Conservation (phyloP, 495 filamentous ascomycete genomes). For the Aspergillus taichungensis region DNA sequence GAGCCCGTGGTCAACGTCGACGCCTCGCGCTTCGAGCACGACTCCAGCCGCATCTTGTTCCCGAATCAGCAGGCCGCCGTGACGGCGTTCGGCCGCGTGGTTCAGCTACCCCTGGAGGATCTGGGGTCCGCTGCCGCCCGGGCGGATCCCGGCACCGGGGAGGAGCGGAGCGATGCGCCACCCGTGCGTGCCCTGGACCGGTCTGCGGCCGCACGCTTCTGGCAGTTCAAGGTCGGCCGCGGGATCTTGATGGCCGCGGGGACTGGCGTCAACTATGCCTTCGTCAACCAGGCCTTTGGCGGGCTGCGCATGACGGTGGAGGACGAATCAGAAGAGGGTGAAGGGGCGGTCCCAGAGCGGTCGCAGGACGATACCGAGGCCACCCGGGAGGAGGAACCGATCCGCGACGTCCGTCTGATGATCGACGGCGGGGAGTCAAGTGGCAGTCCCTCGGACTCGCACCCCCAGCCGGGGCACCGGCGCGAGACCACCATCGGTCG, state of each 20-base stretch:
- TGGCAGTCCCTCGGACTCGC: too few species aligned
- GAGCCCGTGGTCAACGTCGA: slow-evolving; percentile 48
- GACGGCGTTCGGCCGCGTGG: slow-evolving; percentile 43
- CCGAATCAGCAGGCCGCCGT: slow-evolving; percentile 48
- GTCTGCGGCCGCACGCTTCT: slow-evolving; percentile 42
- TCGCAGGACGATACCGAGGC: slow-evolving; percentile 38
- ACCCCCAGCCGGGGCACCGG: too few species aligned
- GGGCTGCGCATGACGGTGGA: slow-evolving; percentile 37
- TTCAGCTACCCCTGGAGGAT: slow-evolving; percentile 45
- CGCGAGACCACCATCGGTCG: too few species aligned
- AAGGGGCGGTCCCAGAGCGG: slow-evolving; percentile 26
- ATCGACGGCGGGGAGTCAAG: not conserved
- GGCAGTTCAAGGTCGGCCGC: slow-evolving; percentile 53
- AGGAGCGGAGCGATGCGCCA: slow-evolving; percentile 7
- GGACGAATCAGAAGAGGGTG: slow-evolving; percentile 28
- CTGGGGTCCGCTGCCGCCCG: slow-evolving; percentile 26
- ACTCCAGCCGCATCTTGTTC: slow-evolving; percentile 44
- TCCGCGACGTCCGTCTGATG: slow-evolving; percentile 24
- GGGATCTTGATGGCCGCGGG: slow-evolving; percentile 55
- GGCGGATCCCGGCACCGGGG: slow-evolving; percentile 11
- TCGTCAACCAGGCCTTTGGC: slow-evolving; percentile 56
- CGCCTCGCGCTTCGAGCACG: slow-evolving; percentile 48
- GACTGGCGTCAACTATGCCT: slow-evolving; percentile 46
- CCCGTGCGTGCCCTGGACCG: slow-evolving; percentile 26
- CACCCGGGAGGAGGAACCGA: slow-evolving; percentile 30